Evolutionary conservation across 2,329 filamentous ascomycete species (phyloP).

Genomic region (Cladosporium sphaerospermum): DNA sequence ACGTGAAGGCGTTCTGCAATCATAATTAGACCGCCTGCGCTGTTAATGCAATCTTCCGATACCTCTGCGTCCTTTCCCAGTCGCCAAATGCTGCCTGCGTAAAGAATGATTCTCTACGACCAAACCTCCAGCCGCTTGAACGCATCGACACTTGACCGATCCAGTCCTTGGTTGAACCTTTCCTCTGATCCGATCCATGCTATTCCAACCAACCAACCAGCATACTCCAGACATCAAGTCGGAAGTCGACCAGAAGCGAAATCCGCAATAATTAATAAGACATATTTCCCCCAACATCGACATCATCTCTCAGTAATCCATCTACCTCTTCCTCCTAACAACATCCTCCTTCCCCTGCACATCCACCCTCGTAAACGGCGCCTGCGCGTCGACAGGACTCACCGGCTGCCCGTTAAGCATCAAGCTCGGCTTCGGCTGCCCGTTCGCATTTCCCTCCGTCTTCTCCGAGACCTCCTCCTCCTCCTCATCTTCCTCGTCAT

Average conservation of each 20-base stretch:
- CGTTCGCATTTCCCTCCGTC: conserved; percentile 4
- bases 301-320: not conserved
- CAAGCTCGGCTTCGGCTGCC: conserved; percentile 14
- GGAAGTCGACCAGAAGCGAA: not conserved
- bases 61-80: too few relatives aligned
- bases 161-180: too few relatives aligned
- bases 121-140: too few relatives aligned
- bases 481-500: conserved; percentile 53
- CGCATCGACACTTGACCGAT: too few relatives aligned
- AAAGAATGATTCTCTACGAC: too few relatives aligned
- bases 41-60: too few relatives aligned
- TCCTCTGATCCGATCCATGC: too few relatives aligned
- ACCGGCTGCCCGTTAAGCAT: conserved; percentile 17
- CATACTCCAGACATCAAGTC: not conserved
- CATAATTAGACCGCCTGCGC: too few relatives aligned
- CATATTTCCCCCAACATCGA: not conserved
- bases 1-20: too few relatives aligned
- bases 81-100: too few relatives aligned
- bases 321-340: conserved; percentile 9
- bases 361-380: conserved; percentile 5
- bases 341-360: conserved; percentile 9
- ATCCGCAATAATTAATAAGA: too few relatives aligned
- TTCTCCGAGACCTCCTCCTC: conserved; percentile 17
- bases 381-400: conserved; percentile 13
- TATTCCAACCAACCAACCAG: not conserved